phyloP scores from a whole-genome alignment of 129 eudicot genomes.

The Smallanthus sonchifolius region DNA sequence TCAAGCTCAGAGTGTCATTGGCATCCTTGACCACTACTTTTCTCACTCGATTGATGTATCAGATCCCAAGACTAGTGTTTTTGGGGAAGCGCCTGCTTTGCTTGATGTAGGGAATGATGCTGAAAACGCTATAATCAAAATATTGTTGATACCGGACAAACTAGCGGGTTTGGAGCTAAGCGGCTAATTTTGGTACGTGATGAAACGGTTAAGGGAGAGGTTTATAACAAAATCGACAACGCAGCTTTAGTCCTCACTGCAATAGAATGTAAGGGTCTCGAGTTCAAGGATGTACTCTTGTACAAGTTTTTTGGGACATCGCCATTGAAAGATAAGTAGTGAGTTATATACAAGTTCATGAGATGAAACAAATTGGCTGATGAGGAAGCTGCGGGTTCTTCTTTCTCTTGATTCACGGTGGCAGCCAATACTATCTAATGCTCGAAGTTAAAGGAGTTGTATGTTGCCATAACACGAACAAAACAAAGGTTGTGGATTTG shows the following conservation, averaged over 20 bases:
- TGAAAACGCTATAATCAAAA: slow-evolving; percentile 42
- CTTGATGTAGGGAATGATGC: slow-evolving; percentile 41
- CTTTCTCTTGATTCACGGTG: slow-evolving; percentile 44
- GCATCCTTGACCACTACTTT: slow-evolving; percentile 52
- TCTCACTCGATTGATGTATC: slow-evolving; percentile 44
- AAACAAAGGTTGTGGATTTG: slow-evolving; percentile 75
- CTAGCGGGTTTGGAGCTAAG: slow-evolving; percentile 71
- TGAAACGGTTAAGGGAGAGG: slow-evolving; percentile 44
- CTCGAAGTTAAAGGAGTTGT: slow-evolving; percentile 65
- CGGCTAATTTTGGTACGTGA: slow-evolving; percentile 74
- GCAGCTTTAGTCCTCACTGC: slow-evolving; percentile 63
- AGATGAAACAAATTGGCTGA: slow-evolving; percentile 37
- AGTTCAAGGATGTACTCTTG: slow-evolving; percentile 54
- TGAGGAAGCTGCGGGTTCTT: slow-evolving; percentile 4
- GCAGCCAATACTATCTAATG: slow-evolving; percentile 50
- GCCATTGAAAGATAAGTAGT: slow-evolving; percentile 50
- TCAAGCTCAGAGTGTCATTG: slow-evolving; percentile 62
- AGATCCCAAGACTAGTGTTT: slow-evolving; percentile 62
- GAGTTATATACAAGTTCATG: slow-evolving; percentile 65
- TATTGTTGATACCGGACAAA: slow-evolving; percentile 41
- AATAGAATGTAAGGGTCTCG: slow-evolving; percentile 79
- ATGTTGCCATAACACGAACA: slow-evolving; percentile 84
- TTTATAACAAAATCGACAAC: slow-evolving; percentile 43
- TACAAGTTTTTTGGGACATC: slow-evolving; percentile 82
- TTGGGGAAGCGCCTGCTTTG: slow-evolving; percentile 62